These are phyloP conservation scores for Gentiana macrophylla DNA, from an alignment of 257 asterid species.

Conservation along the genomic window DNA sequence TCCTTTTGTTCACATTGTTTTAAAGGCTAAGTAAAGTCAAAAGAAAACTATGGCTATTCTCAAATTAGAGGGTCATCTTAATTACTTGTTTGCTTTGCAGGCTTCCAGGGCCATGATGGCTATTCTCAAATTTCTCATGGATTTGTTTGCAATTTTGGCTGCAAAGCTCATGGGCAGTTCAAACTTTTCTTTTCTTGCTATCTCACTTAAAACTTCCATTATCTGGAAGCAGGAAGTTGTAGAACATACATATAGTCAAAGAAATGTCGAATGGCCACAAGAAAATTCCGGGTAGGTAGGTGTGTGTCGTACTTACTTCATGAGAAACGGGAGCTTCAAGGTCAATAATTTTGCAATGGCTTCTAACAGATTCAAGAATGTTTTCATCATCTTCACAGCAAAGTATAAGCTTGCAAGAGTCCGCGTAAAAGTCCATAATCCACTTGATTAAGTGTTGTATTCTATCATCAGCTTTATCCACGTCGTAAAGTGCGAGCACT, in stretches of 20 bases:
- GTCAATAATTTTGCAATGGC: slow-evolving; percentile 47
- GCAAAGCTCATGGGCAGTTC: slow-evolving; percentile 69
- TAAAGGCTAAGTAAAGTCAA: slow-evolving; percentile 8
- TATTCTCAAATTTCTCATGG: slow-evolving; percentile 64
- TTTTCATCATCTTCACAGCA: slow-evolving; percentile 65
- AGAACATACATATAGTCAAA: not conserved
- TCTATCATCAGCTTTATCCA: slow-evolving; percentile 74
- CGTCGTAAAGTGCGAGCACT: slow-evolving; percentile 66
- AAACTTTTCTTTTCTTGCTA: slow-evolving; percentile 66
- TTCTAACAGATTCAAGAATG: slow-evolving; percentile 56
- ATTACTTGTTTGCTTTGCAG: slow-evolving; percentile 74
- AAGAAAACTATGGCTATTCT: not conserved
- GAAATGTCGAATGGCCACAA: not conserved
- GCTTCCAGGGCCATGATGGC: slow-evolving; percentile 94
- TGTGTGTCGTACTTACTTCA: slow-evolving; percentile 36
- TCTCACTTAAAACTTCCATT: slow-evolving; percentile 68
- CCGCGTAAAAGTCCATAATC: slow-evolving; percentile 81
- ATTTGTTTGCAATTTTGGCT: slow-evolving; percentile 62
- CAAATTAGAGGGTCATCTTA: slow-evolving; percentile 7
- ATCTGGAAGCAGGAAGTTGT: slow-evolving; percentile 24
- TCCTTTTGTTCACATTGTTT: not conserved
- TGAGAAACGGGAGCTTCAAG: slow-evolving; percentile 56
- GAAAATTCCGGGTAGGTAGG: not conserved
- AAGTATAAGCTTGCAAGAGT: slow-evolving; percentile 65
- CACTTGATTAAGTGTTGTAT: slow-evolving; percentile 71